Conservation (phyloP, 179 eudicot species). For the Corrigiola litoralis region DNA sequence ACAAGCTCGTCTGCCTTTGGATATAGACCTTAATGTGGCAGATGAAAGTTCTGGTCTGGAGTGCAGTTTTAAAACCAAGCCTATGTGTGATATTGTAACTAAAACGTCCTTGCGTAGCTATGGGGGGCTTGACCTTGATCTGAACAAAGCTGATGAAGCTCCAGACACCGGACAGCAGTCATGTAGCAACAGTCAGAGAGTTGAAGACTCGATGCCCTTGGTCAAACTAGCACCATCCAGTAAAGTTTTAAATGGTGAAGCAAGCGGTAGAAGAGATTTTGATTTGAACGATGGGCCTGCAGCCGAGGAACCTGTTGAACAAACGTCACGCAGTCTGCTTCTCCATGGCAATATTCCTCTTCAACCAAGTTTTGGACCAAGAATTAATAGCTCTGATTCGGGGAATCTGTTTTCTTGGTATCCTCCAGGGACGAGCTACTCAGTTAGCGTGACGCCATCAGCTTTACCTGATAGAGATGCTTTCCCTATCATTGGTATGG, state of each 20-base stretch:
- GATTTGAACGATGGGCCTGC: slow-evolving; percentile 88
- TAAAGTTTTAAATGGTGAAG: slow-evolving; percentile 32
- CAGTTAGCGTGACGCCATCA: slow-evolving; percentile 48
- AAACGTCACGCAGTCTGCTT: slow-evolving; percentile 21
- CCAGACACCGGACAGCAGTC: slow-evolving; percentile 42
- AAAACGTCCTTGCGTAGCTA: slow-evolving; percentile 18
- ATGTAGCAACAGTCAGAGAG: slow-evolving; percentile 22
- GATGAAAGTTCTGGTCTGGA: slow-evolving; percentile 53
- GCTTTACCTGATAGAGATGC: slow-evolving; percentile 51
- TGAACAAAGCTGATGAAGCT: slow-evolving; percentile 68
- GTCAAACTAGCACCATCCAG: slow-evolving; percentile 27
- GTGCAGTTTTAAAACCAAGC: slow-evolving; percentile 10
- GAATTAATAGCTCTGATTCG: slow-evolving; percentile 41
- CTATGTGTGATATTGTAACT: slow-evolving; percentile 1
- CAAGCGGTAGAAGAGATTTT: slow-evolving; percentile 54
- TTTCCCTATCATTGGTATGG: slow-evolving; percentile 41
- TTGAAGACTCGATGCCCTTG: slow-evolving; percentile 24
- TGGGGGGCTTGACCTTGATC: slow-evolving; percentile 76
- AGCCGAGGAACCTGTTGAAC: slow-evolving; percentile 45
- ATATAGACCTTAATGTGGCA: slow-evolving; percentile 77
- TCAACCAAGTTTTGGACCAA: slow-evolving; percentile 36
- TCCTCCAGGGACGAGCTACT: slow-evolving; percentile 43
- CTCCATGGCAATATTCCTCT: slow-evolving; percentile 25
- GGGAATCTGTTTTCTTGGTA: slow-evolving; percentile 63
- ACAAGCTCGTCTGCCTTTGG: slow-evolving; percentile 41